Base-by-base conservation (phyloP, 2,329 filamentous ascomycete species). In the Nemania abortiva region DNA sequence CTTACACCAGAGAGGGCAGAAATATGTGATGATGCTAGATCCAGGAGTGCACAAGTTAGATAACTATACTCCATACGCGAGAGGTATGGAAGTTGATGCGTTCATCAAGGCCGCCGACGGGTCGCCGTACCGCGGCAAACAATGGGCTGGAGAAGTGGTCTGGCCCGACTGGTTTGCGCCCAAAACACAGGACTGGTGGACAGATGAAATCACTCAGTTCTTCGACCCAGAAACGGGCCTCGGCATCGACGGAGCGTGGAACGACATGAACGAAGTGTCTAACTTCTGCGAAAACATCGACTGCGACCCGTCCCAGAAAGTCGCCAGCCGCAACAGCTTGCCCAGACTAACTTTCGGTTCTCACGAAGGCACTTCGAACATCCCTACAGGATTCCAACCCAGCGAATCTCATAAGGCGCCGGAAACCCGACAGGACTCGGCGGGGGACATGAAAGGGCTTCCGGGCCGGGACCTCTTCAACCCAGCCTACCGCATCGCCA, bases 1-100 rank as follows among this genome's bases (percentile, higher is more conserved):
- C 52, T 82, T 92, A 1, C 89, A 91, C 74, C 75, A 79, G 13
- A 84, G 87, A 59, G 78, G 88, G n/a, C 88, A 90, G 74, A 83
- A 88, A 37, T 90, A 90, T 71, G 84, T 90, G 31, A 81, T 92
- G 55, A 92, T 92, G 85, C 87, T 92, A 5, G 90, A 92, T 74
- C 87, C 88, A 5, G 85, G 85, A 1, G 76, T 82, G 27, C 78
- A 78, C 6, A 78, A 78, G 50, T 31, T 49, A 45, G 77, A 69
- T 1, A 81, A 83, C 69, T 75, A 75, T 27, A 63, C 70, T 4
- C 64, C 71, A 3, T 75, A 73, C 60, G 58, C 63, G 1, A 60
- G 74, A 52, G 74, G 74, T 72, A 84, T 85, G 80, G 76, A 81
- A 61, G 74, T 77, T 42, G 74, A 86, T 81, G 72, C 76, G 4